Percentiles rank a stretch among this genome's conserved stretches.
Evolutionary conservation across 2,329 filamentous ascomycete species (phyloP).

Genomic region (Scytalidium lignicola): DNA sequence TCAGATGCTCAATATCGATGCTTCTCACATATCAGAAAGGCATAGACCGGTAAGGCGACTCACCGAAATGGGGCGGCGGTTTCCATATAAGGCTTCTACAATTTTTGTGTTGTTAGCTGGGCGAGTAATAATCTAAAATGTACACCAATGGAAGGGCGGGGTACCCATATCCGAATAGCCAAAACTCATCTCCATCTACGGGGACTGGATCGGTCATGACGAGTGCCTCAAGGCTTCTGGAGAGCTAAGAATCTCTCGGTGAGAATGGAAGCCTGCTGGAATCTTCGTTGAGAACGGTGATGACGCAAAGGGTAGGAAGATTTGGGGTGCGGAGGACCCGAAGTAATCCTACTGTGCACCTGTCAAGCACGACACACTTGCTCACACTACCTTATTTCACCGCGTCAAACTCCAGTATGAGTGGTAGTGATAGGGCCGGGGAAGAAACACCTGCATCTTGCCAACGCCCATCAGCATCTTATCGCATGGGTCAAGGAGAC

Average conservation of each 20-base stretch:
- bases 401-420: too few species aligned
- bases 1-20: constrained; percentile 1
- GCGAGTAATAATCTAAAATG: neutral
- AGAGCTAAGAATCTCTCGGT: neutral
- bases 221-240: neutral
- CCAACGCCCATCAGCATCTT: too few species aligned
- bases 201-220: neutral
- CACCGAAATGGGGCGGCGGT: constrained; percentile 92
- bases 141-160: constrained; percentile 20
- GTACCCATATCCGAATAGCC: constrained; percentile 96
- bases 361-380: neutral
- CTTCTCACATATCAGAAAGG: neutral
- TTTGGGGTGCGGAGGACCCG: too few species aligned
- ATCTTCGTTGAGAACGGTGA: neutral
- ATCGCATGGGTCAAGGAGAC: too few species aligned
- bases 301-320: too few species aligned
- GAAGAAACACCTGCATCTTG: too few species aligned
- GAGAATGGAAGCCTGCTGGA: neutral
- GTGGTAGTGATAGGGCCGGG: too few species aligned
- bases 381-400: neutral
- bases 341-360: neutral
- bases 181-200: constrained; percentile 57
- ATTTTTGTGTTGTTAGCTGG: constrained; percentile 1
- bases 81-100: constrained; percentile 94
- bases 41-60: constrained; percentile 10